phyloP scores from a whole-genome alignment of 2,329 filamentous ascomycete species.

The Knufia fluminis region DNA sequence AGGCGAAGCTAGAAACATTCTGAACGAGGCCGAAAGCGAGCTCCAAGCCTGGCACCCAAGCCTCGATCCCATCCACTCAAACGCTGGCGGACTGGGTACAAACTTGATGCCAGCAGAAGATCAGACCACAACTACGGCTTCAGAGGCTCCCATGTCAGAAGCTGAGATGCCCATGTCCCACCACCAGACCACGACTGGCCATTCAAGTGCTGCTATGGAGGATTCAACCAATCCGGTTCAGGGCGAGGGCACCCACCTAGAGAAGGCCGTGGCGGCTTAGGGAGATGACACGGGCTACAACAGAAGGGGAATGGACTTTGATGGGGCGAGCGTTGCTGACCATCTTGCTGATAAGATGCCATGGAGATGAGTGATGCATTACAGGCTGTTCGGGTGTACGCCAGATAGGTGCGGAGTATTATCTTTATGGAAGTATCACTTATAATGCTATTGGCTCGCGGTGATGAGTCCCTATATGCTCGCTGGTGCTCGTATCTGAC shows the following conservation, averaged over 20 bases:
- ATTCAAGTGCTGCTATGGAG: background rate
- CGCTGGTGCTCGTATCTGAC: too few relatives aligned
- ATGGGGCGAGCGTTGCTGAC: too few relatives aligned
- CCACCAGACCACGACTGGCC: background rate
- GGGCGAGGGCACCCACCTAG: constrained; percentile 17
- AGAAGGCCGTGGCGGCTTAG: constrained; percentile 20
- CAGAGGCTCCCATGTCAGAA: constrained; percentile 4
- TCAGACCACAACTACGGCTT: constrained; percentile 14
- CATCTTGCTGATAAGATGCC: too few relatives aligned
- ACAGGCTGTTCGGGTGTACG: too few relatives aligned
- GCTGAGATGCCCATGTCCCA: background rate
- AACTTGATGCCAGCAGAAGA: constrained; percentile 29
- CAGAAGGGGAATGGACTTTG: too few relatives aligned
- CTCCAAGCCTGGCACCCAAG: constrained; percentile 62
- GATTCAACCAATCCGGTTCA: constrained; percentile 6
- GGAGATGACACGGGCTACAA: constrained; percentile 3
- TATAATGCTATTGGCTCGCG: too few relatives aligned
- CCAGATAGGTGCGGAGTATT: too few relatives aligned
- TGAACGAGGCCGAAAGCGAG: constrained; percentile 88
- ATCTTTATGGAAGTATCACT: too few relatives aligned
- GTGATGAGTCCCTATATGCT: too few relatives aligned
- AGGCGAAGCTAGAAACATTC: constrained; percentile 66
- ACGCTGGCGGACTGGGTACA: constrained; percentile 39
- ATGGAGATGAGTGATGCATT: too few relatives aligned
- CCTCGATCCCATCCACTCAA: constrained; percentile 45